A percentile compares a stretch with the other conserved stretches of the same genome.
phyloP scores from a whole-genome alignment of 129 eudicot species.

The Solidago caesia region DNA sequence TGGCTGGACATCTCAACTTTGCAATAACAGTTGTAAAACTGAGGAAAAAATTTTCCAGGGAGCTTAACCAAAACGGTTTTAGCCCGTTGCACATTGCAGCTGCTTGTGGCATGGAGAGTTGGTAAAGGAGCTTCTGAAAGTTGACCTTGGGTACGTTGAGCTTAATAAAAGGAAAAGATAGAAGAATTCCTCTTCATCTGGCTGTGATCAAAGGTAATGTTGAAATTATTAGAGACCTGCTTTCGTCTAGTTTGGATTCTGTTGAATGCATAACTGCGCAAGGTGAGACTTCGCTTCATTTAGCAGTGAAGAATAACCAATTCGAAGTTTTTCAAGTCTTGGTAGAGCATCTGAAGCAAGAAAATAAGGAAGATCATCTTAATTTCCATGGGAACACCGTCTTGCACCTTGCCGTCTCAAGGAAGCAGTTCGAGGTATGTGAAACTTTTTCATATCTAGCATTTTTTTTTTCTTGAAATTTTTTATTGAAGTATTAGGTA shows the following conservation, averaged over 20 bases:
- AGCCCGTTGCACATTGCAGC: constrained; percentile 60
- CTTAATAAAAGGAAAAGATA: constrained; percentile 36
- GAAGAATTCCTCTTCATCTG: constrained; percentile 52
- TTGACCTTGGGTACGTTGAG: constrained; percentile 43
- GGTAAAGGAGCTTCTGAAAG: constrained; percentile 48
- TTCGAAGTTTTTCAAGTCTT: constrained; percentile 31
- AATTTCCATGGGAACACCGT: constrained; percentile 40
- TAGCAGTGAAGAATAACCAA: constrained; percentile 45
- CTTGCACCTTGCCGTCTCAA: constrained; percentile 42
- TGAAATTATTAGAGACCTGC: constrained; percentile 36
- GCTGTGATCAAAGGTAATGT: constrained; percentile 46
- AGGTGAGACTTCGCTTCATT: constrained; percentile 44
- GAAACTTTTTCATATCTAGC: too few species aligned
- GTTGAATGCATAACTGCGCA: constrained; percentile 33
- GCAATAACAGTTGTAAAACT: constrained; percentile 29
- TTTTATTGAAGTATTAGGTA: neutral
- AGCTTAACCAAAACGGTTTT: constrained; percentile 45
- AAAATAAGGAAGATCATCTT: constrained; percentile 33
- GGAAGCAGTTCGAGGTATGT: constrained; percentile 46
- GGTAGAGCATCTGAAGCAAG: constrained; percentile 29
- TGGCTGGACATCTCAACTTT: constrained; percentile 42
- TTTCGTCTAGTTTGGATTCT: constrained; percentile 27
- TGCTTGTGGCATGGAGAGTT: constrained; percentile 44
- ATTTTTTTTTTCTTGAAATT: neutral
- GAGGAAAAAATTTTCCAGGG: constrained; percentile 23